Conservation (phyloP, 139 green algal species). For the Chlamydomonas applanata region DNA sequence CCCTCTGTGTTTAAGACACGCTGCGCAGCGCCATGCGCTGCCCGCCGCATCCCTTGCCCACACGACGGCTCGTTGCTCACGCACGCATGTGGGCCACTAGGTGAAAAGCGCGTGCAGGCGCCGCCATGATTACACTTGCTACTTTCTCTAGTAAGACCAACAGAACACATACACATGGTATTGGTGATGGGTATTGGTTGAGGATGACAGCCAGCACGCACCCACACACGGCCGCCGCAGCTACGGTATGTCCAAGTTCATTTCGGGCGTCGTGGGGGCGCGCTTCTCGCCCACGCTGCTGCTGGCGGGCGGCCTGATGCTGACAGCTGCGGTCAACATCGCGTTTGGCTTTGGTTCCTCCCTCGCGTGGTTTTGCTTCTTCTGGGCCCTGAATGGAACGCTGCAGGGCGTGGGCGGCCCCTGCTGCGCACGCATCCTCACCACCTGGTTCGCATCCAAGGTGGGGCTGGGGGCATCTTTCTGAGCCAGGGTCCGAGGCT, state of each 20-base stretch:
- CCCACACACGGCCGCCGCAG: not conserved
- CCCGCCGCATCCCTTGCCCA: too few species aligned
- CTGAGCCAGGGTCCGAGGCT: too few species aligned
- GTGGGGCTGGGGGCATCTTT: too few species aligned
- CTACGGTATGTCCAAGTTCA: slow-evolving; percentile 62
- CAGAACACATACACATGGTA: not conserved
- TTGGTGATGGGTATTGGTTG: not conserved
- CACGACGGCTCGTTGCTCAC: too few species aligned
- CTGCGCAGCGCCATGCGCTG: too few species aligned
- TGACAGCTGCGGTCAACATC: slow-evolving; percentile 87
- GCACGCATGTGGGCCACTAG: too few species aligned
- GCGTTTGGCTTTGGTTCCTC: slow-evolving; percentile 82
- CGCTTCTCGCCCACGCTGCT: slow-evolving; percentile 78
- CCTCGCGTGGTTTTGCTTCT: slow-evolving; percentile 82
- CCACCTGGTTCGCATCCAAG: slow-evolving; percentile 88
- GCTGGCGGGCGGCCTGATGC: slow-evolving; percentile 84
- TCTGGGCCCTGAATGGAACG: slow-evolving; percentile 87
- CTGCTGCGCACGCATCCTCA: slow-evolving; percentile 93
- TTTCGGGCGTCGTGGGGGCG: slow-evolving; percentile 85
- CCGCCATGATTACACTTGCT: too few species aligned
- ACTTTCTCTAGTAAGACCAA: too few species aligned
- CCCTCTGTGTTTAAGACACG: too few species aligned
- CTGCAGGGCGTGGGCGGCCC: slow-evolving; percentile 89
- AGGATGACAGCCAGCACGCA: too few species aligned
- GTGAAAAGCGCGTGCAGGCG: too few species aligned